These are phyloP conservation scores for Phyllosticta capitalensis DNA, from an alignment of 2,329 filamentous ascomycete species.

Conservation along the genomic window DNA sequence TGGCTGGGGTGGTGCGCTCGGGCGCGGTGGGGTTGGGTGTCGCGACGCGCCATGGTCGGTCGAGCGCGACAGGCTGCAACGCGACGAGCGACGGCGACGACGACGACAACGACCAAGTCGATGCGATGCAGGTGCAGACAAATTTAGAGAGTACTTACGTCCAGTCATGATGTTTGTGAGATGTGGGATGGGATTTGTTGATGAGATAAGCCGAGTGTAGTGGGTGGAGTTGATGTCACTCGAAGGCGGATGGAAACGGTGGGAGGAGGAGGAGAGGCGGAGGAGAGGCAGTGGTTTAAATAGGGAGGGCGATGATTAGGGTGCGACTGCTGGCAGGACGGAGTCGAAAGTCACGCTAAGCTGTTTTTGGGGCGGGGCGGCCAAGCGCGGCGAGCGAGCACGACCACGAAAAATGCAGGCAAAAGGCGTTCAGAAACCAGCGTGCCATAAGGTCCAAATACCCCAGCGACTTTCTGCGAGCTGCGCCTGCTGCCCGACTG, in stretches of 20 bases:
- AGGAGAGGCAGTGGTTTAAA: constrained; percentile 22
- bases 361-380: constrained; percentile 2
- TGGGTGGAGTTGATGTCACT: constrained; percentile 13
- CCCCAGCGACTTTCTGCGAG: neutral
- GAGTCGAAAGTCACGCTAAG: constrained; percentile 4
- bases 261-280: constrained; percentile 19
- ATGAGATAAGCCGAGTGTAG: constrained; percentile 14
- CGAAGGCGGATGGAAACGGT: constrained; percentile 4
- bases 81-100: constrained; percentile 1
- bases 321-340: constrained; percentile 3
- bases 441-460: neutral
- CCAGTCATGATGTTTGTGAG: constrained; percentile 39
- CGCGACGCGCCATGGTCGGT: constrained; percentile 6
- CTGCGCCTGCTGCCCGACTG: too few species aligned
- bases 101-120: neutral
- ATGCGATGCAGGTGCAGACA: neutral
- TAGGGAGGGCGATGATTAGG: constrained; percentile 21
- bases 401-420: constrained; percentile 7
- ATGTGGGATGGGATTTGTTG: constrained; percentile 11
- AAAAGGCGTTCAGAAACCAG: neutral
- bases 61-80: constrained; percentile 13
- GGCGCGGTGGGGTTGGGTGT: constrained; percentile 6
- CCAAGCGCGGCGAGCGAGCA: constrained; percentile 3
- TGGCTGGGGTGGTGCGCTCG: neutral
- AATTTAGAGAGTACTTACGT: constrained; percentile 30